Conservation (phyloP, 2,329 filamentous ascomycete genomes). For the Fusarium lateritium region DNA sequence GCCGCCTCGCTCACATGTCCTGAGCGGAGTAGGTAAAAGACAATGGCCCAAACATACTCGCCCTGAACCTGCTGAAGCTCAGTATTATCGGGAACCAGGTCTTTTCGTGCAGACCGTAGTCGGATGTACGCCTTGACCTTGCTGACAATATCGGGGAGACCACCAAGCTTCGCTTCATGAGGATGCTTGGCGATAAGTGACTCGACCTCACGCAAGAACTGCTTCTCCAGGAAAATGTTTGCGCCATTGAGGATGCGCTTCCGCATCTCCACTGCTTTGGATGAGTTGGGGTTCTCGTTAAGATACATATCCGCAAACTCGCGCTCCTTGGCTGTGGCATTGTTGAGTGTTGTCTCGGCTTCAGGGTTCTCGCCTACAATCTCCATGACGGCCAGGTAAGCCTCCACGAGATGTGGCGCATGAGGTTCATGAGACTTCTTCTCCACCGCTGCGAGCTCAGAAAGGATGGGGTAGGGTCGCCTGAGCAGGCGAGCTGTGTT, state of each 20-base stretch:
- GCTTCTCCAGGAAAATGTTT: conserved; percentile 82
- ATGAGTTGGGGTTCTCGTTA: conserved; percentile 78
- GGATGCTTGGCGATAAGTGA: conserved; percentile 85
- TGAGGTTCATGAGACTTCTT: conserved; percentile 78
- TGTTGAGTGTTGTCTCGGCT: conserved; percentile 70
- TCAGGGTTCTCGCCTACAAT: conserved; percentile 82
- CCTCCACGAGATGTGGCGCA: conserved; percentile 81
- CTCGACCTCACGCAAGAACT: conserved; percentile 85
- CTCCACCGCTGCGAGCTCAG: conserved; percentile 83
- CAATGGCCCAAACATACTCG: conserved; percentile 92
- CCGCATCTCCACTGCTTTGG: conserved; percentile 75
- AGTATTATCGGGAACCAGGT: conserved; percentile 84
- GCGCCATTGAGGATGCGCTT: conserved; percentile 87
- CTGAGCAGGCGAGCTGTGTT: conserved; percentile 80
- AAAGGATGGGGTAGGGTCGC: conserved; percentile 79
- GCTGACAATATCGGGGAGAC: conserved; percentile 87
- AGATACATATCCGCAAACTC: conserved; percentile 84
- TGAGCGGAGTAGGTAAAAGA: conserved; percentile 91
- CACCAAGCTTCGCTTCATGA: conserved; percentile 89
- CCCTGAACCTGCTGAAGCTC: conserved; percentile 84
- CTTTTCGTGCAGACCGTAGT: conserved; percentile 82
- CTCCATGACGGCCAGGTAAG: conserved; percentile 84
- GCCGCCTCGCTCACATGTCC: conserved; percentile 89
- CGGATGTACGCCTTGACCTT: conserved; percentile 95
- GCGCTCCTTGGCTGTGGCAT: conserved; percentile 79